Evolutionary conservation across 345 rosid species (phyloP).

Genomic region (Linum lewisii): DNA sequence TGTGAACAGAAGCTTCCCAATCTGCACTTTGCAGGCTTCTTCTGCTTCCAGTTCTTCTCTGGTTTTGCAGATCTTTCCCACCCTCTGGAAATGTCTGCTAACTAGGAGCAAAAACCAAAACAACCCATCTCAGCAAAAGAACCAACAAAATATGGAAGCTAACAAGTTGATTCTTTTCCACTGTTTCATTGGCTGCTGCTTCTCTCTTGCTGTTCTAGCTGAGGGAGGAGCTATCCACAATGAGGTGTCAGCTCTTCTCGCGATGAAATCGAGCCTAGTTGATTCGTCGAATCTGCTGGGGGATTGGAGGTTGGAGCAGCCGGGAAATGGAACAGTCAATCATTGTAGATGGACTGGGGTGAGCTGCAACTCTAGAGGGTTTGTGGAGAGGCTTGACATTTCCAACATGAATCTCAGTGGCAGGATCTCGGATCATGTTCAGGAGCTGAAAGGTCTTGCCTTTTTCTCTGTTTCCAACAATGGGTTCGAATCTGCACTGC

Average conservation of each 20-base stretch:
- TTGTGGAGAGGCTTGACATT: constrained; percentile 57
- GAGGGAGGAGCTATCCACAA: constrained; percentile 21
- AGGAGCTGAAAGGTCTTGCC: constrained; percentile 32
- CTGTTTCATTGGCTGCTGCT: constrained; percentile 28
- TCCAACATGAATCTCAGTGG: constrained; percentile 71
- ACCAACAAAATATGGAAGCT: constrained; percentile 22
- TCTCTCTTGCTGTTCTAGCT: constrained; percentile 33
- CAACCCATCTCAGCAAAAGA: neutral
- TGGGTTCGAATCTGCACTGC: constrained; percentile 45
- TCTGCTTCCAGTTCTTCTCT: constrained; percentile 8
- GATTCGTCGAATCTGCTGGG: constrained; percentile 48
- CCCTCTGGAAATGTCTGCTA: constrained; percentile 26
- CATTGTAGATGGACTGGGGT: constrained; percentile 84
- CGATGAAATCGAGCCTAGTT: constrained; percentile 42
- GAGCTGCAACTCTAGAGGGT: constrained; percentile 47
- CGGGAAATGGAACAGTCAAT: constrained; percentile 14
- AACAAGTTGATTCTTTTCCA: constrained; percentile 33
- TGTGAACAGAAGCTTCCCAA: constrained; percentile 7
- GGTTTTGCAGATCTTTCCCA: constrained; percentile 21
- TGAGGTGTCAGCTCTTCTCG: constrained; percentile 40
- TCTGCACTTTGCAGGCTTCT: constrained; percentile 8
- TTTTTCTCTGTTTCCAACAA: constrained; percentile 47
- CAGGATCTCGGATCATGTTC: constrained; percentile 48
- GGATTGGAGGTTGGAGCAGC: constrained; percentile 53
- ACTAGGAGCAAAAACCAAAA: constrained; percentile 18